A percentile compares a stretch with the other conserved stretches of the same genome.
phyloP scores from a whole-genome alignment of 768 basidiomycete genomes.

The Mycena olivaceomarginata region DNA sequence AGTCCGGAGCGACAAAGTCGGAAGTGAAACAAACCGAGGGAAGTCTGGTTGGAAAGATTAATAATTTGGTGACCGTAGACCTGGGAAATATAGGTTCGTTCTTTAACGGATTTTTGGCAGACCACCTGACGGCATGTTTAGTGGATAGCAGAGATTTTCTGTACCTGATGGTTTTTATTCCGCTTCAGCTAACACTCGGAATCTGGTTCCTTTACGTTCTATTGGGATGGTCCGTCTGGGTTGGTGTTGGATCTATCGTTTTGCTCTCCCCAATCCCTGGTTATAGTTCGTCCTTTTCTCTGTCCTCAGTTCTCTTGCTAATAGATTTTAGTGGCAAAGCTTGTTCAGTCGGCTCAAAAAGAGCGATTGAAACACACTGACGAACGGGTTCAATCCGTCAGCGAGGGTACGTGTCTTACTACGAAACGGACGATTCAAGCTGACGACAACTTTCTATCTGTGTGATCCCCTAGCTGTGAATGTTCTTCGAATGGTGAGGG shows the following conservation, averaged over 20 bases:
- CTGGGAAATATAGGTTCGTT: conserved; percentile 15
- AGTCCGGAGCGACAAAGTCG: background rate
- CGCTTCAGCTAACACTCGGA: conserved; percentile 50
- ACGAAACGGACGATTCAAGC: no score
- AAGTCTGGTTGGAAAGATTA: conserved; percentile 84
- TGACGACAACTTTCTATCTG: no score
- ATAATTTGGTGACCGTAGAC: conserved; percentile 85
- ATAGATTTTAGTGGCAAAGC: conserved; percentile 28
- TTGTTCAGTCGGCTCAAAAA: conserved; percentile 59
- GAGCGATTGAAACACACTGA: conserved; percentile 75
- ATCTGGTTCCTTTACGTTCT: conserved; percentile 69
- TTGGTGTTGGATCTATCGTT: conserved; percentile 37
- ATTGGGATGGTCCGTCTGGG: conserved; percentile 22
- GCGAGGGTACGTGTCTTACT: conserved; percentile 66
- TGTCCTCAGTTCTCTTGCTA: background rate
- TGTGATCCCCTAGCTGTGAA: conserved; percentile 63
- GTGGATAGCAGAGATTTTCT: conserved; percentile 40
- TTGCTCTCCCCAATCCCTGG: conserved; percentile 74
- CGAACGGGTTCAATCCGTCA: conserved; percentile 75
- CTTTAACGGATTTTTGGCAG: background rate
- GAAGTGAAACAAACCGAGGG: background rate
- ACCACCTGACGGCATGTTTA: conserved; percentile 8
- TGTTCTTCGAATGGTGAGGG: conserved; percentile 82
- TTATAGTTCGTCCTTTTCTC: conserved; percentile 55
- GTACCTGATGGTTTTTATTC: conserved; percentile 16